These are phyloP conservation scores for Penicillium diatomitis DNA, from an alignment of 495 filamentous ascomycete species.

Conservation along the genomic window DNA sequence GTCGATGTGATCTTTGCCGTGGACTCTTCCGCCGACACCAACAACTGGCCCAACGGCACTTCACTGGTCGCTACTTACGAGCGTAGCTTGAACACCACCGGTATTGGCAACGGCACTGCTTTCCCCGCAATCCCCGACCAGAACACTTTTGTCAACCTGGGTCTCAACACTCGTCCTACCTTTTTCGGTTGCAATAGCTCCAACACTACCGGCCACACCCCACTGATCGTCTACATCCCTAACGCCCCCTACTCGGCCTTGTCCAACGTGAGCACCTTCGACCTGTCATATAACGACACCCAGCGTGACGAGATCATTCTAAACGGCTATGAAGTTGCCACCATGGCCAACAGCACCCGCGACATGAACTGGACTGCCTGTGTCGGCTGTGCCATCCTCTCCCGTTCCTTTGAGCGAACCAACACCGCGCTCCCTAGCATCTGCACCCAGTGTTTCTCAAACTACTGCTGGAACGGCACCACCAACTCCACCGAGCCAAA, in stretches of 20 bases:
- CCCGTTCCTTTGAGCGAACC: conserved; percentile 60
- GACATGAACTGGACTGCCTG: conserved; percentile 69
- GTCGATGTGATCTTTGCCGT: conserved; percentile 92
- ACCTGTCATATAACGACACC: conserved; percentile 47
- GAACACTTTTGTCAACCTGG: conserved; percentile 80
- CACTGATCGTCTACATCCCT: conserved; percentile 83
- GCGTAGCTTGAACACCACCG: conserved; percentile 47
- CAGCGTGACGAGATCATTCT: conserved; percentile 68
- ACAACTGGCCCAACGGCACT: conserved; percentile 81
- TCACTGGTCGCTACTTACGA: conserved; percentile 75
- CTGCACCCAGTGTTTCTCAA: conserved; percentile 64
- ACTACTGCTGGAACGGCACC: conserved; percentile 66
- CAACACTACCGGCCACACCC: conserved; percentile 48
- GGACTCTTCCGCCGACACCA: conserved; percentile 78
- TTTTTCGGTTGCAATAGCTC: conserved; percentile 84
- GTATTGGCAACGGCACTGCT: conserved; percentile 67
- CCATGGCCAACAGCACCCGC: conserved; percentile 66
- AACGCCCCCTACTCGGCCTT: conserved; percentile 68
- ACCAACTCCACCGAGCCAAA: conserved; percentile 22
- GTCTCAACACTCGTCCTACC: conserved; percentile 74
- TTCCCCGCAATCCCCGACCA: conserved; percentile 78
- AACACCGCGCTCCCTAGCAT: conserved; percentile 51
- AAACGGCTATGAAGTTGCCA: conserved; percentile 78
- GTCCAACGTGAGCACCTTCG: conserved; percentile 70
- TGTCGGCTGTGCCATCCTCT: conserved; percentile 83